These are phyloP conservation scores for Ananas comosus DNA, from an alignment of 176 grass and related monocot species.

Conservation along the genomic window DNA sequence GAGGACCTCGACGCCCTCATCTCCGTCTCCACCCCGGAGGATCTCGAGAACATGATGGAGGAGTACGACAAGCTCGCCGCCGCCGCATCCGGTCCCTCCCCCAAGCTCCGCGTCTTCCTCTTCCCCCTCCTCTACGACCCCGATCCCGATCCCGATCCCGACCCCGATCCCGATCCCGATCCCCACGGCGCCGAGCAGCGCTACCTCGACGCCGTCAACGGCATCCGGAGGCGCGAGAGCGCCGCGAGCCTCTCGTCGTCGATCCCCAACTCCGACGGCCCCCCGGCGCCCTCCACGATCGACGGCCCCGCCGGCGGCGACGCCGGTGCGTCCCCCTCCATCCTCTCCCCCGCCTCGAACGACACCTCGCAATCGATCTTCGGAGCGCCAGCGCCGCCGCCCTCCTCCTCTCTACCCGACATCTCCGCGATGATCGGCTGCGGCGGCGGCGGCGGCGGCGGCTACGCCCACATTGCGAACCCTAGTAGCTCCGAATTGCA, in stretches of 20 bases:
- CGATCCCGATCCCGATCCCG: background rate
- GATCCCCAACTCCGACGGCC: conserved; percentile 50
- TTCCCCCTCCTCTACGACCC: conserved; percentile 52
- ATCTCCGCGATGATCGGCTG: conserved; percentile 3
- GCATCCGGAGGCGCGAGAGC: conserved; percentile 21
- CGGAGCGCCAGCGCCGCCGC: conserved; percentile 1
- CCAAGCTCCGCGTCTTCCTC: conserved; percentile 81
- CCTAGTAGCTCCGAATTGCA: background rate
- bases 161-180: background rate
- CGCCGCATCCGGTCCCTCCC: conserved; percentile 26
- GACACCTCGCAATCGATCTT: conserved; percentile 52
- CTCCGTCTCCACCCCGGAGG: conserved; percentile 90
- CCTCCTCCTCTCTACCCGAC: conserved; percentile 37
- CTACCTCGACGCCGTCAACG: conserved; percentile 17
- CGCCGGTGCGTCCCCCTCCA: conserved; percentile 33
- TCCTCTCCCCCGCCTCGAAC: conserved; percentile 47
- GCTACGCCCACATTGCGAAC: too few relatives aligned
- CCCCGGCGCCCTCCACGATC: conserved; percentile 1
- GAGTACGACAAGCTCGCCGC: conserved; percentile 68
- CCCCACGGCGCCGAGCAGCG: background rate
- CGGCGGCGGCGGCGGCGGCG: background rate
- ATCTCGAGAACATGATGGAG: conserved; percentile 98
- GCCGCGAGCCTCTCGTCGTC: conserved; percentile 22
- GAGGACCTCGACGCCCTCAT: conserved; percentile 92
- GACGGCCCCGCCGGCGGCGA: conserved; percentile 4